Evolutionary conservation across 352 stramenopile species (phyloP), one percentile per base, ranked within the genome.

Genomic region (Blastocystis sp.): DNA sequence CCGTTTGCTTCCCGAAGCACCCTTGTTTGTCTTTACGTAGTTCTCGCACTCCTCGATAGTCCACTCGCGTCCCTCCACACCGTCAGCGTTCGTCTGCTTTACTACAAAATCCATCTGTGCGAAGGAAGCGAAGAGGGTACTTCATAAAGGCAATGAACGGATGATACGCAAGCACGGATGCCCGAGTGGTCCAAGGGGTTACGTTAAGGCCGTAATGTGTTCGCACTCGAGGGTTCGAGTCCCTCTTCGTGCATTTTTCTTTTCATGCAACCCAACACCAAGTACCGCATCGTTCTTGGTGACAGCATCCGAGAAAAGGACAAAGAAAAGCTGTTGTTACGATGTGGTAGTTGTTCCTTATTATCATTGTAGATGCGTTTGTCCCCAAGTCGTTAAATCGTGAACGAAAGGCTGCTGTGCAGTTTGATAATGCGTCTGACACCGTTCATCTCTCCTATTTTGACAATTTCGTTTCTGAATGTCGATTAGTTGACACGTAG

Each of bases 141-240:
- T 51, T 51, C 16, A 51, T 51, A 16, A 51, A 51, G 44, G 7
- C 16, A 51, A 7, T 51, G 7, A 16, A 51, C 7, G 44, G 44
- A 16, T 16, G 7, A 51, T 16, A 51, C 16, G 51, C 7, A 14
- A 53, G 63, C 63, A 75, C 42, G 63, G 63, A 75, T 75, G 63
- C 63, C 63, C 63, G 63, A 75, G 63, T 75, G 63, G 63, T 75
- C 63, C 63, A 75, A 75, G 63, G 63, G 63, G 63, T 75, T 75
- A 75, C 63, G 63, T 75, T 75, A 75, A 75, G 63, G 63, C 63
- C 63, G 63, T 75, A 75, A 75, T 75, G 63, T 75, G 63, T 75
- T 75, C 63, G 63, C 63, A 75, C 63, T 49, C 63, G 63, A 75
- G 63, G 63, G 63, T 75, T 75, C 63, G 63, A 75, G 63, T 75